phyloP scores from a whole-genome alignment of 2,329 filamentous ascomycete genomes.

The Aspergillus neotritici region DNA sequence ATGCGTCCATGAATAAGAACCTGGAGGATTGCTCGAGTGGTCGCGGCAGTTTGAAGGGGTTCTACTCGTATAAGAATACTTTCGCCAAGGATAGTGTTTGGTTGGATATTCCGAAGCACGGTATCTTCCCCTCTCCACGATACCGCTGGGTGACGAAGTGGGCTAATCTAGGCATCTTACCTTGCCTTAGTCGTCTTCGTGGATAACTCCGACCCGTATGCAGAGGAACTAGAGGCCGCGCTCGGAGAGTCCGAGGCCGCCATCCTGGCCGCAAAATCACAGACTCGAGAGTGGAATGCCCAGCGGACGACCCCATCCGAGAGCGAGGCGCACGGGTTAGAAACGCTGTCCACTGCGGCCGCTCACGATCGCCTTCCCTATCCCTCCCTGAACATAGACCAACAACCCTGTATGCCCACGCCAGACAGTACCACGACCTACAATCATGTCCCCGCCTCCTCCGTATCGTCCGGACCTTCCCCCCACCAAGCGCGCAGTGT shows the following conservation, averaged over 20 bases:
- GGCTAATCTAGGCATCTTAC: constrained; percentile 5
- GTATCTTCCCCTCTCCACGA: constrained; percentile 28
- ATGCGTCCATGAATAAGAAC: constrained; percentile 60
- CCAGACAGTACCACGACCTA: constrained; percentile 16
- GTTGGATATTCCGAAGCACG: constrained; percentile 56
- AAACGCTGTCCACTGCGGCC: constrained; percentile 50
- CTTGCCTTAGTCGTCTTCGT: constrained; percentile 51
- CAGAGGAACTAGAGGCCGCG: constrained; percentile 44
- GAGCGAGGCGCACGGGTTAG: constrained; percentile 46
- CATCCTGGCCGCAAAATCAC: constrained; percentile 24
- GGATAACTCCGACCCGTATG: constrained; percentile 57
- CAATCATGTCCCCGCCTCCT: constrained; percentile 15
- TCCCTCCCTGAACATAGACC: constrained; percentile 19
- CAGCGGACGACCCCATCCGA: constrained; percentile 24
- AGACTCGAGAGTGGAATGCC: constrained; percentile 30
- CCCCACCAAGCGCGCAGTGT: constrained; percentile 30
- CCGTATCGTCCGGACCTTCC: constrained; percentile 24
- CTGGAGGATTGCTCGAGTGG: constrained; percentile 35
- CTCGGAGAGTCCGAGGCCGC: constrained; percentile 28
- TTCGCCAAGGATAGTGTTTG: constrained; percentile 57
- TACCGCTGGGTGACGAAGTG: no score
- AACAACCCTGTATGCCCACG: constrained; percentile 20
- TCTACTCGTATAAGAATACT: constrained; percentile 62
- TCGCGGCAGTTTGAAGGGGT: constrained; percentile 50
- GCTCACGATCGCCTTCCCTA: constrained; percentile 36